These are phyloP conservation scores for Monilinia aucupariae DNA, from an alignment of 2,329 filamentous ascomycete genomes.

Conservation along the genomic window DNA sequence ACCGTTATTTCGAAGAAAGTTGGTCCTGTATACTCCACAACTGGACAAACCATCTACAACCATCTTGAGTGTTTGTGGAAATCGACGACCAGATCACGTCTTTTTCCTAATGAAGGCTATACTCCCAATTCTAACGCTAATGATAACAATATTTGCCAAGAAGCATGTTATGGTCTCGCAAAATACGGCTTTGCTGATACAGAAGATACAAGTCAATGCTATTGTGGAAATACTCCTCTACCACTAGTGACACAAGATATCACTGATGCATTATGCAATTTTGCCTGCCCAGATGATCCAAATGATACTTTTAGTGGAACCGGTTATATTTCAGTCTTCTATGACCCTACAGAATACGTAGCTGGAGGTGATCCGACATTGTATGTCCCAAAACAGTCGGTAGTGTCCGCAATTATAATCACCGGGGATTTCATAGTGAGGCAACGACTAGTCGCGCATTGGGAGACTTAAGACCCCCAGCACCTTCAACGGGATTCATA, in stretches of 20 bases:
- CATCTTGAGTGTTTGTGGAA: constrained; percentile 36
- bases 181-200: constrained; percentile 34
- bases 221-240: constrained; percentile 34
- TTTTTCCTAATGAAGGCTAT: constrained; percentile 33
- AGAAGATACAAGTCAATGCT: constrained; percentile 33
- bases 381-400: constrained; percentile 26
- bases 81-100: constrained; percentile 28
- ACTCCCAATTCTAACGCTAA: constrained; percentile 27
- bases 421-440: constrained; percentile 37
- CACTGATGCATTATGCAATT: constrained; percentile 24
- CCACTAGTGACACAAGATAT: constrained; percentile 24
- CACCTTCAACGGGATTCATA: constrained; percentile 22
- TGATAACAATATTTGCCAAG: constrained; percentile 29
- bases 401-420: constrained; percentile 27
- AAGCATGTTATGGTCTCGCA: constrained; percentile 34
- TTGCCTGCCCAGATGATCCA: constrained; percentile 19
- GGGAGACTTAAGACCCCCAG: constrained; percentile 20
- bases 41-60: constrained; percentile 25
- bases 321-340: constrained; percentile 26
- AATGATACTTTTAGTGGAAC: constrained; percentile 21
- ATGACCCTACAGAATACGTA: constrained; percentile 25
- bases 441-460: constrained; percentile 22
- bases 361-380: constrained; percentile 22
- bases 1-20: constrained; percentile 18
- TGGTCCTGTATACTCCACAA: constrained; percentile 11